phyloP scores from a whole-genome alignment of 495 filamentous ascomycete species.

The Aspergillus steynii region DNA sequence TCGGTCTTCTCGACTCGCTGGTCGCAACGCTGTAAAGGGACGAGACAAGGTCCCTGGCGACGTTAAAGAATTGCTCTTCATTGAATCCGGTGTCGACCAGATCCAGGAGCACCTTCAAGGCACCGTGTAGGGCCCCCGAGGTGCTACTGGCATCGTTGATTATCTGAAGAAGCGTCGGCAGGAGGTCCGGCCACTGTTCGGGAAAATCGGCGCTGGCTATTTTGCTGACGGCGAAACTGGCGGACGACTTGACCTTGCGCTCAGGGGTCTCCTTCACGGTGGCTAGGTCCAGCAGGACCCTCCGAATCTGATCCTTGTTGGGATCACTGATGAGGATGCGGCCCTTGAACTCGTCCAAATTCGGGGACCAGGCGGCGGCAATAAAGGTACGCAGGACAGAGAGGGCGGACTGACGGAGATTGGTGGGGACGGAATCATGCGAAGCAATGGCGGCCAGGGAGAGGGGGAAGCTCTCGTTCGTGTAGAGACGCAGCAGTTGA shows the following conservation, averaged over 20 bases:
- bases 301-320: conserved; percentile 71
- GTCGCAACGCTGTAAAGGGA: conserved; percentile 79
- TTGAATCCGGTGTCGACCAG: conserved; percentile 89
- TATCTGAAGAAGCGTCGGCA: conserved; percentile 75
- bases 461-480: conserved; percentile 69
- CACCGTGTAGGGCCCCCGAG: conserved; percentile 81
- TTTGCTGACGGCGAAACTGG: conserved; percentile 92
- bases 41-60: conserved; percentile 79
- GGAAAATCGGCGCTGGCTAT: conserved; percentile 93
- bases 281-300: conserved; percentile 69
- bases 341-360: conserved; percentile 68
- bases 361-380: conserved; percentile 71
- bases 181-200: conserved; percentile 84
- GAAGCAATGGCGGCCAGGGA: conserved; percentile 76
- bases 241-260: conserved; percentile 79
- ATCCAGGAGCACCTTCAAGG: conserved; percentile 82
- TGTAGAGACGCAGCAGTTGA: conserved; percentile 65
- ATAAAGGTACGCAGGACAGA: conserved; percentile 80
- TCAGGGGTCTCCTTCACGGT: conserved; percentile 69
- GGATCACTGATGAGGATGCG: conserved; percentile 59
- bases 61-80: conserved; percentile 89
- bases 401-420: conserved; percentile 80
- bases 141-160: conserved; percentile 65
- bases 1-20: conserved; percentile 69
- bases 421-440: conserved; percentile 65